phyloP scores from a whole-genome alignment of 805 yeast species.

The Pichia manshurica region DNA sequence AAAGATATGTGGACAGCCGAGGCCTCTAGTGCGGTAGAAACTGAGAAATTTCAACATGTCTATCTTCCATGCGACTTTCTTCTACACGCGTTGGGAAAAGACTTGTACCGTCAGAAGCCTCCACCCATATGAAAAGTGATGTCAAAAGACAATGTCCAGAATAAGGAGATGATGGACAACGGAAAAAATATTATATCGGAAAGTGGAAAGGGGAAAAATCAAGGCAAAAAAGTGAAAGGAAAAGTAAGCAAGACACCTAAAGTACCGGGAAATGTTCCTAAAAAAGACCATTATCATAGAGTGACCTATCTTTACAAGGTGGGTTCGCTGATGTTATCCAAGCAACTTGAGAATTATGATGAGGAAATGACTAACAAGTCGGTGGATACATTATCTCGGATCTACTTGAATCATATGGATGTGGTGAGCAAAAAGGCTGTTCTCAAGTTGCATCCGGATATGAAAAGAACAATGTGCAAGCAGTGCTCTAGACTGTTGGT shows the following conservation, averaged over 20 bases:
- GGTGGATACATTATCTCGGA: conserved; percentile 44
- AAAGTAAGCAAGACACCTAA: conserved; percentile 11
- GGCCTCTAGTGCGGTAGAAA: not conserved
- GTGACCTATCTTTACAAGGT: conserved; percentile 55
- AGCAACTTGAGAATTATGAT: not conserved
- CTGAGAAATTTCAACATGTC: too few relatives aligned
- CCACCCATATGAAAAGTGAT: too few relatives aligned
- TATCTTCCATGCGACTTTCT: too few relatives aligned
- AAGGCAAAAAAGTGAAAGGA: too few relatives aligned
- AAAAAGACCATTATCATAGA: conserved; percentile 55
- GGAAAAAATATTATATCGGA: too few relatives aligned
- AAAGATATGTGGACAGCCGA: not conserved
- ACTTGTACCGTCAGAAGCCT: too few relatives aligned
- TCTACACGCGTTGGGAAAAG: too few relatives aligned
- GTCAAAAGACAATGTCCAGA: too few relatives aligned
- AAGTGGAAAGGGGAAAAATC: too few relatives aligned
- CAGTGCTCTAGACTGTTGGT: conserved; percentile 48
- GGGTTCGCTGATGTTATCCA: conserved; percentile 35
- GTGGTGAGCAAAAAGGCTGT: conserved; percentile 65
- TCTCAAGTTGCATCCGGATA: conserved; percentile 51
- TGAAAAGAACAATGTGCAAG: conserved; percentile 70
- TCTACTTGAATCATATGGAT: conserved; percentile 49
- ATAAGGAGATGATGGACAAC: too few relatives aligned
- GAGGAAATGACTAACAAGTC: conserved; percentile 6
- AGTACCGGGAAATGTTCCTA: conserved; percentile 39